phyloP scores from a whole-genome alignment of 140 eudicot genomes.

The Cichorium intybus region DNA sequence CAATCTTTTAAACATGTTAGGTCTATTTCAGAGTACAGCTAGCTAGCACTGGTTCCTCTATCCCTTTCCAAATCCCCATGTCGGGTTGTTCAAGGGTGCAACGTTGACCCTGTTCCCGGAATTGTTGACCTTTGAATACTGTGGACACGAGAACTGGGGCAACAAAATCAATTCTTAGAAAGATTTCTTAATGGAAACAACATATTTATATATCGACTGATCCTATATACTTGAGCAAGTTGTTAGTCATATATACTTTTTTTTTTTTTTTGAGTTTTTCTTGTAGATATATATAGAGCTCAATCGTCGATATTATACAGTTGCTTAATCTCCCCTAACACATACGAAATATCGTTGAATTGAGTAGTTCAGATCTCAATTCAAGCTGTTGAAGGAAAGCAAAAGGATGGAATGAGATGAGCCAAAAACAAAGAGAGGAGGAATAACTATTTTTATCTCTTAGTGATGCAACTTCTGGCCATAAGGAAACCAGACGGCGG shows the following conservation, averaged over 20 bases:
- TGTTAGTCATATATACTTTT: conserved; percentile 1
- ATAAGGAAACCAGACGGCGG: conserved; percentile 78
- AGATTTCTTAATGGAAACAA: not conserved
- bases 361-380: conserved; percentile 21
- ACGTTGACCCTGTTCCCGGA: not conserved
- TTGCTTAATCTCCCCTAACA: conserved; percentile 6
- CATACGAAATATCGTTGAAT: not conserved
- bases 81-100: not conserved
- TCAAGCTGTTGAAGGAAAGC: conserved; percentile 16
- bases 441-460: conserved; percentile 41
- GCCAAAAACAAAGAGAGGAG: conserved; percentile 5
- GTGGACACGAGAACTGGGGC: not conserved
- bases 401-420: conserved; percentile 20
- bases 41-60: not conserved
- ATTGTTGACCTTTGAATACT: not conserved
- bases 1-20: not conserved
- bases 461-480: conserved; percentile 65
- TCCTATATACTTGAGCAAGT: conserved; percentile 14
- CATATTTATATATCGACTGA: not conserved
- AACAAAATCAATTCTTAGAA: not conserved
- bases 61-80: not conserved
- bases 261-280: not conserved
- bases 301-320: conserved; percentile 13
- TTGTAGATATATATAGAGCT: conserved; percentile 11
- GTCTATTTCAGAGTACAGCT: not conserved